phyloP scores from a whole-genome alignment of 169 alveolate genomes.

The Plasmodium vivax region DNA sequence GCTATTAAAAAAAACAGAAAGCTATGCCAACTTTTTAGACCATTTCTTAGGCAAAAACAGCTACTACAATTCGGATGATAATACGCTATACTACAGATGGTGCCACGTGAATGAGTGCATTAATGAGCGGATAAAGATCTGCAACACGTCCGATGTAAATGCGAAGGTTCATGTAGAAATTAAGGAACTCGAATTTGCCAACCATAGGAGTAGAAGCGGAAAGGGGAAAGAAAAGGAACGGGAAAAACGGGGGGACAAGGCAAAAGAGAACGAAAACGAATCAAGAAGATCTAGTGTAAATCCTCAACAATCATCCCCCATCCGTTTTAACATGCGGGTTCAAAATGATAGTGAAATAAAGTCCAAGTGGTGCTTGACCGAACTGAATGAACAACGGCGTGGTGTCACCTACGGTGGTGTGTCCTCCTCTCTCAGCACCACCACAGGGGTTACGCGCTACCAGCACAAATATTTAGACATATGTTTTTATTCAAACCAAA shows the following conservation, averaged over 20 bases:
- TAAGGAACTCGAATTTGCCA: slow-evolving; percentile 20
- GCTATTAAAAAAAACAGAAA: slow-evolving; percentile 13
- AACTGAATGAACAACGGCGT: background rate
- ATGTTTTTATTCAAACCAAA: slow-evolving; percentile 60
- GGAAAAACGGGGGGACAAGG: background rate
- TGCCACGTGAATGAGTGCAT: slow-evolving; percentile 44
- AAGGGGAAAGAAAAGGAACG: slow-evolving; percentile 1
- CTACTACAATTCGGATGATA: slow-evolving; percentile 50
- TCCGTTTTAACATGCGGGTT: slow-evolving; percentile 13
- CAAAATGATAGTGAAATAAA: slow-evolving; percentile 46
- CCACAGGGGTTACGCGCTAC: slow-evolving; percentile 26
- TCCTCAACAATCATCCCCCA: background rate
- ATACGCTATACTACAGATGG: slow-evolving; percentile 55
- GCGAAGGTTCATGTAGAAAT: slow-evolving; percentile 38
- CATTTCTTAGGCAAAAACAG: slow-evolving; percentile 45
- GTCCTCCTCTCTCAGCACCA: background rate
- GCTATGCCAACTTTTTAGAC: slow-evolving; percentile 6
- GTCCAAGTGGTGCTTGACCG: slow-evolving; percentile 27
- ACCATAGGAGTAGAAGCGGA: background rate
- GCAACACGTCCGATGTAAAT: slow-evolving; percentile 55
- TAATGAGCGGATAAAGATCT: slow-evolving; percentile 67
- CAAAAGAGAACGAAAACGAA: slow-evolving; percentile 7
- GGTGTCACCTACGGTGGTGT: background rate
- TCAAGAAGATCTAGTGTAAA: background rate
- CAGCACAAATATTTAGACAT: slow-evolving; percentile 65